Percentiles rank a stretch among this genome's conserved stretches.
These are phyloP conservation scores for Porpolomopsis calyptriformis DNA, from an alignment of 768 basidiomycete genomes.

Conservation along the genomic window DNA sequence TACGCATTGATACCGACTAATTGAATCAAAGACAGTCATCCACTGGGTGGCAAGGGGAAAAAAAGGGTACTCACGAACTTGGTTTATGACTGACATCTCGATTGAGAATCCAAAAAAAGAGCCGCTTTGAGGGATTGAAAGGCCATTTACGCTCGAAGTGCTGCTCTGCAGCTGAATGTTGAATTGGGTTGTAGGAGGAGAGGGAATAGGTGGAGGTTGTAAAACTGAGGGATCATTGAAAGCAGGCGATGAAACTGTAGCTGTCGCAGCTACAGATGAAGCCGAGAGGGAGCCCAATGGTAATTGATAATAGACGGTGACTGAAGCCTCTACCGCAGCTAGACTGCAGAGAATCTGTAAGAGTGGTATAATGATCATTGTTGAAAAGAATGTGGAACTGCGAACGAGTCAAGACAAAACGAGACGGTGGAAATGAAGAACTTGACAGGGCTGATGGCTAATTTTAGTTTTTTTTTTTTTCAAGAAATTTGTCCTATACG, in stretches of 20 bases:
- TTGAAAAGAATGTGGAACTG: neutral
- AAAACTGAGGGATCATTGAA: conserved; percentile 46
- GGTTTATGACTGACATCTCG: conserved; percentile 46
- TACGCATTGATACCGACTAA: conserved; percentile 28
- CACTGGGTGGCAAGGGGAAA: conserved; percentile 1
- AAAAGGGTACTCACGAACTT: conserved; percentile 34
- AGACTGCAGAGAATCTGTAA: neutral
- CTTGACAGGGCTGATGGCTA: no score
- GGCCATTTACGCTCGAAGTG: conserved; percentile 19
- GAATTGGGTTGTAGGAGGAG: conserved; percentile 29
- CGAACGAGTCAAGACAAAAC: neutral
- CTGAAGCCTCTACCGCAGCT: conserved; percentile 6
- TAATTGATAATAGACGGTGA: conserved; percentile 16
- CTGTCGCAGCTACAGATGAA: conserved; percentile 20
- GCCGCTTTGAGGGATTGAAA: conserved; percentile 29
- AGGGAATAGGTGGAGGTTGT: conserved; percentile 38
- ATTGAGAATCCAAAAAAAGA: conserved; percentile 49
- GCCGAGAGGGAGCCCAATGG: conserved; percentile 3
- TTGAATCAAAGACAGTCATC: neutral
- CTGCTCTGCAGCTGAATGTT: conserved; percentile 33
- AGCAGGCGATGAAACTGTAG: conserved; percentile 29
- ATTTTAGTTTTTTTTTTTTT: no score
- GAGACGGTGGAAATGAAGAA: no score
- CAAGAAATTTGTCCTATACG: no score
- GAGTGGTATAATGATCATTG: neutral